These are phyloP conservation scores for Biscogniauxia marginata DNA, from an alignment of 2,329 filamentous ascomycete species.

Conservation along the genomic window DNA sequence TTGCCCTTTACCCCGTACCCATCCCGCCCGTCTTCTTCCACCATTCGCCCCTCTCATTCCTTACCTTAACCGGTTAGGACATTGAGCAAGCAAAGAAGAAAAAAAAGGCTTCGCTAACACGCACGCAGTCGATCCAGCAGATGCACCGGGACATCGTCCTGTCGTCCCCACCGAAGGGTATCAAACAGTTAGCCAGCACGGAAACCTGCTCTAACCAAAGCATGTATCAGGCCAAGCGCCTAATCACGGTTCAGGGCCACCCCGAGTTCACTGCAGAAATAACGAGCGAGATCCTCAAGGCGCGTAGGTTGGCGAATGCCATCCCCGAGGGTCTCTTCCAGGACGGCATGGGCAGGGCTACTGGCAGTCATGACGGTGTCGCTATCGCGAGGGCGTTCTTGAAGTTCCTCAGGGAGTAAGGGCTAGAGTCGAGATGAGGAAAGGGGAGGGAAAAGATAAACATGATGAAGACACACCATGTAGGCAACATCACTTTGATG, in stretches of 20 bases:
- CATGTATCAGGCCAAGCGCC: conserved; percentile 65
- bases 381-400: conserved; percentile 71
- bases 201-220: conserved; percentile 72
- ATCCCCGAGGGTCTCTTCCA: conserved; percentile 68
- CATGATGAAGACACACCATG: background rate
- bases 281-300: conserved; percentile 64
- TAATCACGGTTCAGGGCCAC: conserved; percentile 82
- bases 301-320: conserved; percentile 64
- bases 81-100: no score
- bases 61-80: background rate
- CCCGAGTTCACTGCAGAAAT: conserved; percentile 78
- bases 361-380: conserved; percentile 75
- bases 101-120: background rate
- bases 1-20: conserved; percentile 3
- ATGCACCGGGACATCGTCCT: conserved; percentile 82
- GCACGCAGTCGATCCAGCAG: conserved; percentile 66
- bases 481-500: no score
- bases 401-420: conserved; percentile 66
- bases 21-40: background rate
- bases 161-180: conserved; percentile 58
- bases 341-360: conserved; percentile 66
- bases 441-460: background rate
- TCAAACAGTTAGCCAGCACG: conserved; percentile 63
- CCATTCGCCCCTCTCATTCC: background rate
- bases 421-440: conserved; percentile 6